These are phyloP conservation scores for Pseudohalonectria lignicola DNA, from an alignment of 2,329 filamentous ascomycete genomes.

Conservation along the genomic window DNA sequence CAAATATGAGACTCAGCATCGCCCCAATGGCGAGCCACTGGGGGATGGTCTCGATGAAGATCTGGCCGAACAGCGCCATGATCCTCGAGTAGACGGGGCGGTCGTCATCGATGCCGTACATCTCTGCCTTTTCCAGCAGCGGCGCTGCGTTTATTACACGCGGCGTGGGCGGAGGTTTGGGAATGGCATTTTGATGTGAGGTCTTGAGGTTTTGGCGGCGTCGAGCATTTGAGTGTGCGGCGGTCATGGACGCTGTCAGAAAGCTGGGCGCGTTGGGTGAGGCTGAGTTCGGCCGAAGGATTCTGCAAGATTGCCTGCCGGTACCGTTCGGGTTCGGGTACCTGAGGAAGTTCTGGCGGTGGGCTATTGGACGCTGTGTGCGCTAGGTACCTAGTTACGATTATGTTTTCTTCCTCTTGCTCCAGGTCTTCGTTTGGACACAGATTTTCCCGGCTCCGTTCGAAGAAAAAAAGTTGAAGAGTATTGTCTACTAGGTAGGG, in stretches of 20 bases:
- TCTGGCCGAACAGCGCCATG: conserved; percentile 37
- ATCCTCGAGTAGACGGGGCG: conserved; percentile 36
- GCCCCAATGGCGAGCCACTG: conserved; percentile 51
- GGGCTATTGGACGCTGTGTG: background rate
- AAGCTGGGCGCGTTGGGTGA: background rate
- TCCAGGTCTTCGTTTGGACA: background rate
- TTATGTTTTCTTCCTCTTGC: background rate
- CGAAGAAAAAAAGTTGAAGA: background rate
- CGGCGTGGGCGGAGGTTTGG: conserved; percentile 29
- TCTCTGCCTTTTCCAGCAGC: conserved; percentile 41
- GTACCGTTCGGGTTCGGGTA: too few species aligned
- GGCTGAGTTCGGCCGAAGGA: too few species aligned
- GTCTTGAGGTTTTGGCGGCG: conserved; percentile 31
- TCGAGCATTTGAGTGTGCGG: conserved; percentile 26
- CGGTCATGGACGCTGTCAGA: conserved; percentile 25
- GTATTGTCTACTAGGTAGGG: background rate
- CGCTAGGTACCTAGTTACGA: background rate
- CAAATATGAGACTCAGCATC: conserved; percentile 83
- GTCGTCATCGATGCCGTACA: conserved; percentile 43
- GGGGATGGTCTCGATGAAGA: conserved; percentile 47
- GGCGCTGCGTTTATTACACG: conserved; percentile 44
- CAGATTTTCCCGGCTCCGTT: too few species aligned
- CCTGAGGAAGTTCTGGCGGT: too few species aligned
- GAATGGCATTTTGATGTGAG: conserved; percentile 1
- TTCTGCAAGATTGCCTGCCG: background rate